These are phyloP conservation scores for Brassica juncea DNA, from an alignment of 345 rosid genomes.

Conservation along the genomic window DNA sequence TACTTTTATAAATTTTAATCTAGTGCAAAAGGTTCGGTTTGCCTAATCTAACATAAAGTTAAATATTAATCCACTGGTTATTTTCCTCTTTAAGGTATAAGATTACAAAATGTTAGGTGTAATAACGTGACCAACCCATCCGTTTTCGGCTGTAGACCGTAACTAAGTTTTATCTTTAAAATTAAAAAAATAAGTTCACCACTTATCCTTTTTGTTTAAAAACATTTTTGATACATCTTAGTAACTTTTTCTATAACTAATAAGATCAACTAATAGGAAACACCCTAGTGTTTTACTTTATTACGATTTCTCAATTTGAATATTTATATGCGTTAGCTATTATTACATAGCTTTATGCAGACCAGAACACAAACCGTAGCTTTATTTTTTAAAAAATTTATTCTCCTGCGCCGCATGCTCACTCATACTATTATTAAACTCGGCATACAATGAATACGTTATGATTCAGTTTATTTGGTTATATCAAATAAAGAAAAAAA, in stretches of 20 bases:
- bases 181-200: neutral
- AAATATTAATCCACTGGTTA: neutral
- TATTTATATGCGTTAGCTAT: neutral
- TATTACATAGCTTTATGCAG: conserved; percentile 24
- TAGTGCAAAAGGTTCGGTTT: conserved; percentile 12
- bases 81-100: neutral
- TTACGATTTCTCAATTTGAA: neutral
- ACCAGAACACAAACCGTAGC: neutral
- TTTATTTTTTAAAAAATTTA: conserved; percentile 6
- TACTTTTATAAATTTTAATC: neutral
- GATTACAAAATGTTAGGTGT: conserved; percentile 33
- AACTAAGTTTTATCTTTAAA: neutral
- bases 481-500: conserved; percentile 23
- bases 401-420: conserved; percentile 28
- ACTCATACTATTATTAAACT: conserved; percentile 20
- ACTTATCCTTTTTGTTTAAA: neutral
- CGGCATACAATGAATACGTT: conserved; percentile 21
- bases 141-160: conserved; percentile 31
- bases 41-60: conserved; percentile 16
- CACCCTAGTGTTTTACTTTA: neutral
- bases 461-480: conserved; percentile 36
- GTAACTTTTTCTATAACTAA: neutral
- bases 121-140: conserved; percentile 25
- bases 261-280: neutral
- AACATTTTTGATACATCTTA: neutral